Conservation (phyloP, 1,284 basidiomycete species). For the Cutaneotrichosporon sp. region DNA sequence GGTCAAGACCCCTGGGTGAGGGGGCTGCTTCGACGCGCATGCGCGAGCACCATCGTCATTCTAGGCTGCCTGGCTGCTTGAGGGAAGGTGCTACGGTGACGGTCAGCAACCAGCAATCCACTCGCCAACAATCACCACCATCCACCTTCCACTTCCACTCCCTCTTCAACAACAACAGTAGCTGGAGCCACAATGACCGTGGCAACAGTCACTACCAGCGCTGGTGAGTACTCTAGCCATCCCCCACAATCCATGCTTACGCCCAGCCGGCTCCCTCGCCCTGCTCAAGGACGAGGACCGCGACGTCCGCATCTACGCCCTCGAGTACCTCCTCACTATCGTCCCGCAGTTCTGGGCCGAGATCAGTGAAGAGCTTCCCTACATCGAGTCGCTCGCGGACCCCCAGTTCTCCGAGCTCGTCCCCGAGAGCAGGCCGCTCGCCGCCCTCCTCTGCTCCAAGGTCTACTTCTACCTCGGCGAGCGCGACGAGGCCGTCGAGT, state of each 20-base stretch:
- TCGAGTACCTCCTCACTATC: constrained; percentile 74
- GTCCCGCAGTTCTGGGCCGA: constrained; percentile 96
- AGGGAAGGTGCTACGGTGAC: no score
- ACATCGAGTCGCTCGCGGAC: constrained; percentile 88
- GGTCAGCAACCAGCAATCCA: neutral
- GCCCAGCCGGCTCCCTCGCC: constrained; percentile 78
- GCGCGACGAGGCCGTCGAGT: constrained; percentile 88
- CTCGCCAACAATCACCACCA: neutral
- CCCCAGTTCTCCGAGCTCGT: constrained; percentile 65
- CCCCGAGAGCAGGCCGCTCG: constrained; percentile 69
- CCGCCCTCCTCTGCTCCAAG: constrained; percentile 88
- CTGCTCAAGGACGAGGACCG: constrained; percentile 80
- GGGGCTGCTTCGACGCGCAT: constrained; percentile 3
- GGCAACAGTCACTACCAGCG: constrained; percentile 44
- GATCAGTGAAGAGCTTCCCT: constrained; percentile 87
- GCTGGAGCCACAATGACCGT: constrained; percentile 39
- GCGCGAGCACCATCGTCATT: constrained; percentile 9
- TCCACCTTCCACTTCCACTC: neutral
- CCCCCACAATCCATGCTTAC: neutral
- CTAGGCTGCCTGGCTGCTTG: neutral
- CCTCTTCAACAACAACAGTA: constrained; percentile 6
- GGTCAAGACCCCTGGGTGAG: neutral
- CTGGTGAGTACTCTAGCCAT: constrained; percentile 35
- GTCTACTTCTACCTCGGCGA: constrained; percentile 94
- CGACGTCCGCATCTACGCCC: constrained; percentile 83